Base-by-base conservation (phyloP, 805 yeast species). In the Maudiozyma turicensis region DNA sequence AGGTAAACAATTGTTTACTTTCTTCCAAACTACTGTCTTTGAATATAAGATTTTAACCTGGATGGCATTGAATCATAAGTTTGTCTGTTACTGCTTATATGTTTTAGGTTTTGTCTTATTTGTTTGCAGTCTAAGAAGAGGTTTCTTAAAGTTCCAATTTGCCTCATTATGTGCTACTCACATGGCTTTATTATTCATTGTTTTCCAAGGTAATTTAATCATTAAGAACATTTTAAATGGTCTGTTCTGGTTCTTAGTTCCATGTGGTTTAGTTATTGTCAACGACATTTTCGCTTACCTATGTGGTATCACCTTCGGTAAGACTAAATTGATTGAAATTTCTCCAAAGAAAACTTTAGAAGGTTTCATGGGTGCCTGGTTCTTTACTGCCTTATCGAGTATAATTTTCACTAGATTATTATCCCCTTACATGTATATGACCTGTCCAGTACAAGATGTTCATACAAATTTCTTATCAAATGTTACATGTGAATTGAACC, bases 271-370 rank as follows among this genome's bases (percentile, higher is more conserved):
- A 60, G 99, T 93, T 45, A 87, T 93, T 56, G 85, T 87, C 49
- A 93, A 93, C 65, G 99, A 93, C 65, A 89, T 91, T 48, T 90
- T 88, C 74, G 99, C 99, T 29, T 93, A 93, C 65, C 73, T 93
- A 45, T 93, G 98, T 70, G 99, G 99, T 43, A 93, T 93, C 56
- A 86, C 98, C 1, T 88, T 93, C 70, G 99, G 99, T 48, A 80
- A 76, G 54, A 91, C 97, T 38, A 96, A 87, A 62, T 78, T 93
- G 60, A 87, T 93, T 58, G 88, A 85, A 46, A 88, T 93, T 54
- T 87, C 96, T 10, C 99, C 99, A 50, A 93, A 93, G 69, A 93
- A 93, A 70, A 93, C 99, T 3, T 89, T 91, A 37, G 99, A 93
- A 71, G 99, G 99, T 3, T 93, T 93, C 61, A 70, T 91, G 45